Evolutionary conservation across 306 rosid genomes (phyloP).

Genomic region (Datisca glomerata): DNA sequence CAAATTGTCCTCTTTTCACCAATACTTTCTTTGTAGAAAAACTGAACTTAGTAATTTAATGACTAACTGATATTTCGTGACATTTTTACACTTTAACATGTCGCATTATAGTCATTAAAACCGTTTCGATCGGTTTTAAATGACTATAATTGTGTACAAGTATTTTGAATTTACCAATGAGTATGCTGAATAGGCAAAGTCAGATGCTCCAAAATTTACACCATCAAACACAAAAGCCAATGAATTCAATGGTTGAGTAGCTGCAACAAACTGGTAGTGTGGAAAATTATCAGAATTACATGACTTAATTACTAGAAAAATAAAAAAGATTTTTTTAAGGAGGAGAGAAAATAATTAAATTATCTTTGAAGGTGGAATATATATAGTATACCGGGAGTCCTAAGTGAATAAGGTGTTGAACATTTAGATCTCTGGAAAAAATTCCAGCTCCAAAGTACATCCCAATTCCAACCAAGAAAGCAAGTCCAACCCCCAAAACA

Average conservation of each 20-base stretch:
- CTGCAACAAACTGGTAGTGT: slow-evolving; percentile 85
- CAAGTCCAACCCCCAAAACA: slow-evolving; percentile 19
- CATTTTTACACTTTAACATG: no score
- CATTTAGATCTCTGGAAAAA: slow-evolving; percentile 17
- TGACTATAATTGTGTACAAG: no score
- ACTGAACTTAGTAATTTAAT: no score
- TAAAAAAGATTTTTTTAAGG: neutral
- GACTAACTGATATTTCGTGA: no score
- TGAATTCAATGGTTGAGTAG: slow-evolving; percentile 69
- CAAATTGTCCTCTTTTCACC: no score
- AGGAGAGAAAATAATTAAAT: neutral
- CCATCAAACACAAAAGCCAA: slow-evolving; percentile 89
- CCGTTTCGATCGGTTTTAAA: no score
- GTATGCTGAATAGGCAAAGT: slow-evolving; percentile 80
- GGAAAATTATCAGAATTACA: no score
- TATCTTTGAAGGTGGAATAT: neutral
- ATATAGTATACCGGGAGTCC: slow-evolving; percentile 23
- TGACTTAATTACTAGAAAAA: no score
- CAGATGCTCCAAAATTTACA: slow-evolving; percentile 86
- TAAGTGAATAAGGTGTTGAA: slow-evolving; percentile 19
- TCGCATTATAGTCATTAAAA: no score
- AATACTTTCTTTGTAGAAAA: no score
- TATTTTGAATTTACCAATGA: slow-evolving; percentile 67
- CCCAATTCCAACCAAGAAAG: slow-evolving; percentile 9
- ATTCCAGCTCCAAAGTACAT: slow-evolving; percentile 17